Evolutionary conservation across 495 filamentous ascomycete genomes (phyloP), one percentile per base, ranked within the genome.

Genomic region (Chaetomium tenue): DNA sequence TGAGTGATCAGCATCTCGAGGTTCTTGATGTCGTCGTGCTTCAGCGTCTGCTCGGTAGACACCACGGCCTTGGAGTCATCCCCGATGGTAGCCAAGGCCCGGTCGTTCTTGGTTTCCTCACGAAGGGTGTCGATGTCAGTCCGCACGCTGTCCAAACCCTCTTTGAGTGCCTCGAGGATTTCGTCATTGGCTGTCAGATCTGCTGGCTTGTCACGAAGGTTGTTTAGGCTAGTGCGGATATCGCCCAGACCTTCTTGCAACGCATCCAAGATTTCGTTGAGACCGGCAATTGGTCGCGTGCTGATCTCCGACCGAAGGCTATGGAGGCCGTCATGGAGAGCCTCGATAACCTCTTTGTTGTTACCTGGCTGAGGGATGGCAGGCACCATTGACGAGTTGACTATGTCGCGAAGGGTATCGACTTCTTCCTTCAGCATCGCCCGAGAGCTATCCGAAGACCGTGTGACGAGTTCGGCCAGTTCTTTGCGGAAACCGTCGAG

Each of bases 151-250:
- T 86, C 85, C 15, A 97, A 76, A 0, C 92, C 92, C 48, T 86
- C 86, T 67, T 88, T 94, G 56, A 97, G 82, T 2, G 91, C 89
- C 59, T 96, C 91, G 6, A 96, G 81, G 52, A 96, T 92, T 70
- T 96, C 91, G 59, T 92, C 88, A 61, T 87, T 91, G 26, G 88
- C 87, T 20, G 90, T 91, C 74, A 91, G 83, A 65, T 92, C 89
- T 1, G 86, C 79, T 7, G 91, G 90, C 78, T 91, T 92, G 66
- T 92, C 86, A 25, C 87, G 75, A 16, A 93, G 82, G 67, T 86
- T 91, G 63, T 90, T 86, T n/a, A 97, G 79, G 69, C 92, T 89
- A 13, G 79, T 75, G 12, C 87, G 85, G 39, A 97, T 83, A 4
- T 84, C 82, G 54, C 87, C 87, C 8, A 96, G 84, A 20, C 91